phyloP scores from a whole-genome alignment of 2,329 filamentous ascomycete species.

The Trichoderma hamatum region DNA sequence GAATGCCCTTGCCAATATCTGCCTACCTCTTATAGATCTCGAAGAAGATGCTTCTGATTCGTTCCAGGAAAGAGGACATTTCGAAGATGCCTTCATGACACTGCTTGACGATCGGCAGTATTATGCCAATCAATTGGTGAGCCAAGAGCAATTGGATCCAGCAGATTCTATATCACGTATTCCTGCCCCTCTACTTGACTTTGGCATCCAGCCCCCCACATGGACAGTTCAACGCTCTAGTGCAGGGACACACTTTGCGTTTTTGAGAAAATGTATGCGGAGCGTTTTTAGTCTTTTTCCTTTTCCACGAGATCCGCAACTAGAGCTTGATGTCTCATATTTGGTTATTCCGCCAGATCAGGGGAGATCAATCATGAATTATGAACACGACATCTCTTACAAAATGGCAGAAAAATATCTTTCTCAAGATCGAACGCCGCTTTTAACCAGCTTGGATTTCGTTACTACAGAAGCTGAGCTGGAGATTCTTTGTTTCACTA shows the following conservation, averaged over 20 bases:
- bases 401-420: constrained; percentile 28
- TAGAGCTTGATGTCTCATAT: constrained; percentile 35
- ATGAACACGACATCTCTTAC: constrained; percentile 27
- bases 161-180: constrained; percentile 36
- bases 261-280: constrained; percentile 30
- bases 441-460: constrained; percentile 31
- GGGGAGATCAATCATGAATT: constrained; percentile 19
- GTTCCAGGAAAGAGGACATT: constrained; percentile 22
- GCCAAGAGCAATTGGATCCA: constrained; percentile 38
- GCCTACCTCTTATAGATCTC: not conserved
- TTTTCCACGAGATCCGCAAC: not conserved
- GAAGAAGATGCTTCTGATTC: not conserved
- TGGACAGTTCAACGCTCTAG: constrained; percentile 32
- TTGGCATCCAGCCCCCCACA: constrained; percentile 31
- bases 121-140: constrained; percentile 27
- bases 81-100: constrained; percentile 34
- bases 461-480: constrained; percentile 2
- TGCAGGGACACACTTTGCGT: constrained; percentile 34
- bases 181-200: constrained; percentile 37
- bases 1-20: not conserved
- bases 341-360: constrained; percentile 29
- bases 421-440: not conserved
- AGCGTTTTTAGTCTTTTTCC: constrained; percentile 20
- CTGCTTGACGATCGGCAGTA: constrained; percentile 31
- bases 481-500: constrained; percentile 27